These are phyloP conservation scores for Astrothelium macrocarpum DNA, from an alignment of 495 filamentous ascomycete genomes.

Conservation along the genomic window DNA sequence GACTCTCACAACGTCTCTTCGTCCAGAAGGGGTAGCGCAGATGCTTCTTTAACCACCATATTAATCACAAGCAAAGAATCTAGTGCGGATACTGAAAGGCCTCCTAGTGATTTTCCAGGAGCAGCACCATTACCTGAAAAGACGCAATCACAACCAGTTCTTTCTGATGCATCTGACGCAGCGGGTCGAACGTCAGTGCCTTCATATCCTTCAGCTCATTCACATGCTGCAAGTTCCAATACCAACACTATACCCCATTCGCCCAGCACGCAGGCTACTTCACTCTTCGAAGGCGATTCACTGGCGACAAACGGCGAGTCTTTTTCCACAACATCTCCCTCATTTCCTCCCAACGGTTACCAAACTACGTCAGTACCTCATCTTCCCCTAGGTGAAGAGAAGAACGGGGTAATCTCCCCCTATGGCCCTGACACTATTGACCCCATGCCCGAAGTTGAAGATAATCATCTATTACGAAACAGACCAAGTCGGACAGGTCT, in stretches of 20 bases:
- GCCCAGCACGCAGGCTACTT: not conserved
- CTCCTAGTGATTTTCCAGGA: slow-evolving; percentile 1
- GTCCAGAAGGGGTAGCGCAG: slow-evolving; percentile 23
- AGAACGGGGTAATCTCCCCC: not conserved
- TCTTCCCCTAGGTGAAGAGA: not conserved
- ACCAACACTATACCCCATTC: slow-evolving; percentile 4
- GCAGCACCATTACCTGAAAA: not conserved
- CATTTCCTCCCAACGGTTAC: not conserved
- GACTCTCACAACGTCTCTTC: slow-evolving; percentile 1
- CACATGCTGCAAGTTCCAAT: not conserved
- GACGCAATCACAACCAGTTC: not conserved
- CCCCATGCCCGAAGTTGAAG: not conserved
- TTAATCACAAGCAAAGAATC: slow-evolving; percentile 17
- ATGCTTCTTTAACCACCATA: slow-evolving; percentile 24
- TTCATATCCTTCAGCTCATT: not conserved
- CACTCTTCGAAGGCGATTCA: slow-evolving; percentile 1
- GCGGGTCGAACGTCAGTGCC: not conserved
- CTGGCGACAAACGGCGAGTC: not conserved
- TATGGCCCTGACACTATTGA: not conserved
- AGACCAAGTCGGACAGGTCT: not conserved
- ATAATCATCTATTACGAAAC: not conserved
- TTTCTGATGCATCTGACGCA: not conserved
- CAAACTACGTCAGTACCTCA: not conserved
- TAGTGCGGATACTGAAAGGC: slow-evolving; percentile 3
- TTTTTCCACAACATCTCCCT: not conserved